These are phyloP conservation scores for Saussurea involucrata DNA, from an alignment of 129 eudicot genomes.

Conservation along the genomic window DNA sequence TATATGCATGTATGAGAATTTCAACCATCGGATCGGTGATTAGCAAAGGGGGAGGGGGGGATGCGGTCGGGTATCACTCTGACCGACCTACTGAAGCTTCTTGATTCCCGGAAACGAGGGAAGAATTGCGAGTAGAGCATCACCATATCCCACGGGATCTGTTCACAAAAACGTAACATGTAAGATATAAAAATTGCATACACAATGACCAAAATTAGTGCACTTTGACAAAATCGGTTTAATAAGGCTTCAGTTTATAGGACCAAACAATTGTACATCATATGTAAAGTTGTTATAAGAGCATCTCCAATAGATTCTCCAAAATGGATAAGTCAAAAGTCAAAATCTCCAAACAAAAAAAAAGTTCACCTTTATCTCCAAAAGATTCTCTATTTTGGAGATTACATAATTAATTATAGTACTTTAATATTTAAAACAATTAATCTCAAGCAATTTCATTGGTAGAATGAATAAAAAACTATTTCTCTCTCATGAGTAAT, in stretches of 20 bases:
- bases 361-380: no score
- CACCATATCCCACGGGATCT: conserved; percentile 95
- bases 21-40: conserved; percentile 13
- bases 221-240: not conserved
- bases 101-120: conserved; percentile 96
- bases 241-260: not conserved
- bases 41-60: not conserved
- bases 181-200: conserved; percentile 1
- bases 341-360: no score
- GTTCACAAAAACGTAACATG: conserved; percentile 14
- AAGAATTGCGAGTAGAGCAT: conserved; percentile 76
- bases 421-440: no score
- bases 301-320: no score
- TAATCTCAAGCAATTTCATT: no score
- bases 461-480: no score
- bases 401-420: no score
- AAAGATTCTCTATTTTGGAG: no score
- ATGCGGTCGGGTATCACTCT: not conserved
- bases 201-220: not conserved
- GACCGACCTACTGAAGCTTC: conserved; percentile 48
- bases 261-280: not conserved
- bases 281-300: not conserved
- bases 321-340: no score
- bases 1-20: conserved; percentile 31
- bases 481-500: no score